Evolutionary conservation across 495 filamentous ascomycete genomes (phyloP), one percentile per base, ranked within the genome.

Genomic region (Penicillium soppii): DNA sequence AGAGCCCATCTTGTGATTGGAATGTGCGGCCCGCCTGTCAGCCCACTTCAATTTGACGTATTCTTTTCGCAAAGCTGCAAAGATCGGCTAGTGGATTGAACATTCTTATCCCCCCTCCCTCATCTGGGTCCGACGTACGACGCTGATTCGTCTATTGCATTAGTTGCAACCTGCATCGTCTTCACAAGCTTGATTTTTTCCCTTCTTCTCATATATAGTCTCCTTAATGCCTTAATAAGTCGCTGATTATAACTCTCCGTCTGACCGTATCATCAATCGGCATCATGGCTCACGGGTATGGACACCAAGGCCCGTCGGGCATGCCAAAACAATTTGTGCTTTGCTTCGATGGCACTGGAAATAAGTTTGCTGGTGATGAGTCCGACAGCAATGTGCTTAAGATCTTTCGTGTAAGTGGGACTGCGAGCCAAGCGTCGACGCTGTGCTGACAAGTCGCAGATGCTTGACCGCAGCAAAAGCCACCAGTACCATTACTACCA

Each of bases 311-410:
- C 27, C 58, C 60, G 4, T 50, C 49, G 12, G 46, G 37, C 17
- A 49, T 53, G 23, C 72, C 71, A 4, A 78, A 73, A 62, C 78
- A 80, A 49, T 77, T 95, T 39, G 82, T 96, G 15, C 73, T 95
- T 4, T 95, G 90, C 59, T 95, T 95, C 50, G 91, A 96, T 63
- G 91, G 91, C 20, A 95, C 91, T 0, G 90, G 90, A 2, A 94
- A 95, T 59, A 89, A 91, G 57, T 95, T 94, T 61, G 76, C 77
- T 23, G 89, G 91, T 8, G 87, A 89, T 60, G 83, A 87, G 41
- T 83, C 82, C 7, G 89, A 95, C 61, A 94, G 88, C 62, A 95
- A 94, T 65, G 91, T 95, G 50, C 71, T 96, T 37, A 96, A 95
- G 66, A 91, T 96, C 21, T 96, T 86, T 64, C 70, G 77, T 20